These are phyloP conservation scores for Solanum lycopersicoides DNA, from an alignment of 257 asterid species.

Conservation along the genomic window DNA sequence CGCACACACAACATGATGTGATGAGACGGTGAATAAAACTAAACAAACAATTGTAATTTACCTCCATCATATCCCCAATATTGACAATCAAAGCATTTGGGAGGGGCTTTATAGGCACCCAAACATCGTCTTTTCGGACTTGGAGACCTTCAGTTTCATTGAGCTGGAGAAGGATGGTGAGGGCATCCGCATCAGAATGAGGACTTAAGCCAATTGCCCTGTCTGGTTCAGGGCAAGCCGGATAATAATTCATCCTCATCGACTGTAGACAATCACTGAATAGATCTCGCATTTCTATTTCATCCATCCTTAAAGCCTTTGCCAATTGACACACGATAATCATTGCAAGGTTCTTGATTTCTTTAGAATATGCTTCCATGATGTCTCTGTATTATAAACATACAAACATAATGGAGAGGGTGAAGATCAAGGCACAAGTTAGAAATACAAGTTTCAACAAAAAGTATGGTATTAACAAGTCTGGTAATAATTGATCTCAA, in stretches of 20 bases:
- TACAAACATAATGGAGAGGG: not conserved
- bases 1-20: no score
- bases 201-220: conserved; percentile 31
- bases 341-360: conserved; percentile 20
- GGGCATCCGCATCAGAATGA: conserved; percentile 47
- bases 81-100: conserved; percentile 36
- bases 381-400: conserved; percentile 14
- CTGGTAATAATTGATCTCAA: no score
- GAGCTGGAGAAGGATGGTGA: conserved; percentile 44
- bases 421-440: not conserved
- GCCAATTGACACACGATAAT: conserved; percentile 23
- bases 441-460: not conserved
- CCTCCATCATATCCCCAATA: conserved; percentile 53
- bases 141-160: conserved; percentile 43
- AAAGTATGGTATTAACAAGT: not conserved
- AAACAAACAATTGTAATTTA: not conserved
- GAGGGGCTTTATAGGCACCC: conserved; percentile 37
- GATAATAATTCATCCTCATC: conserved; percentile 44
- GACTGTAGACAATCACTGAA: conserved; percentile 33
- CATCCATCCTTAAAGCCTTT: conserved; percentile 30
- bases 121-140: conserved; percentile 28
- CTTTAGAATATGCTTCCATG: conserved; percentile 19
- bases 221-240: conserved; percentile 49
- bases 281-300: conserved; percentile 13
- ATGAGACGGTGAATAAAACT: no score